A percentile compares a stretch with the other conserved stretches of the same genome.
These are phyloP conservation scores for Tetradesmus lagerheimii DNA, from an alignment of 139 green algal species.

Conservation along the genomic window DNA sequence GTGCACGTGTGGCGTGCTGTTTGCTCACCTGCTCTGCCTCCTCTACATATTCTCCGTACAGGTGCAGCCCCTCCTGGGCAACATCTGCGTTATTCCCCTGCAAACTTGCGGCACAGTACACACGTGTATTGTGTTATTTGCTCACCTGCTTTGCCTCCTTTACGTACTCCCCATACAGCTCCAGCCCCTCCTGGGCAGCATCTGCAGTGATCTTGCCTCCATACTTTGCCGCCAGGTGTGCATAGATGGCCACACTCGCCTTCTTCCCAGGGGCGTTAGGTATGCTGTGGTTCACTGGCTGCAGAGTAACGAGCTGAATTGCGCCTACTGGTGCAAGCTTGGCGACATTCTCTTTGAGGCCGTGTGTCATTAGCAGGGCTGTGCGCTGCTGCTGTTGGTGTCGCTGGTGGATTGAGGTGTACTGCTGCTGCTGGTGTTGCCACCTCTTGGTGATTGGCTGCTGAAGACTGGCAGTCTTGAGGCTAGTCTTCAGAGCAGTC, in stretches of 20 bases:
- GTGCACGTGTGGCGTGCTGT: no score
- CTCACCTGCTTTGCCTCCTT: no score
- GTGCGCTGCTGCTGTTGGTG: background rate
- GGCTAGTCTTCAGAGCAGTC: background rate
- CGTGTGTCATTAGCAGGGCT: background rate
- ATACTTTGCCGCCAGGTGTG: conserved; percentile 47
- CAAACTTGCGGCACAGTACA: no score
- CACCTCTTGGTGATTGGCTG: background rate
- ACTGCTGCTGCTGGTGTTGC: background rate
- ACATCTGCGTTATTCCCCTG: no score
- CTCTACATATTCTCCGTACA: no score
- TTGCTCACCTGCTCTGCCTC: no score
- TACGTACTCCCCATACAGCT: conserved; percentile 40
- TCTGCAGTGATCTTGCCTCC: conserved; percentile 37
- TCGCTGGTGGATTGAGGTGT: background rate
- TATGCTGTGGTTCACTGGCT: conserved; percentile 9
- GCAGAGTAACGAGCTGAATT: conserved; percentile 8
- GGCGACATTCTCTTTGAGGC: conserved; percentile 49
- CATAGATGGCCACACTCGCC: conserved; percentile 53
- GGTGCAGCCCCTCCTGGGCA: no score
- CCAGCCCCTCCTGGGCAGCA: conserved; percentile 40
- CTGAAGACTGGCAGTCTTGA: background rate
- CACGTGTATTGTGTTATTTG: no score
- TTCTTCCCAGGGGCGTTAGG: conserved; percentile 53
- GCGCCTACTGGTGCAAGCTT: conserved; percentile 24